Percentiles rank a stretch among this genome's conserved stretches.
Conservation (phyloP, 2,329 filamentous ascomycete species). For the Beauveria medogensis region DNA sequence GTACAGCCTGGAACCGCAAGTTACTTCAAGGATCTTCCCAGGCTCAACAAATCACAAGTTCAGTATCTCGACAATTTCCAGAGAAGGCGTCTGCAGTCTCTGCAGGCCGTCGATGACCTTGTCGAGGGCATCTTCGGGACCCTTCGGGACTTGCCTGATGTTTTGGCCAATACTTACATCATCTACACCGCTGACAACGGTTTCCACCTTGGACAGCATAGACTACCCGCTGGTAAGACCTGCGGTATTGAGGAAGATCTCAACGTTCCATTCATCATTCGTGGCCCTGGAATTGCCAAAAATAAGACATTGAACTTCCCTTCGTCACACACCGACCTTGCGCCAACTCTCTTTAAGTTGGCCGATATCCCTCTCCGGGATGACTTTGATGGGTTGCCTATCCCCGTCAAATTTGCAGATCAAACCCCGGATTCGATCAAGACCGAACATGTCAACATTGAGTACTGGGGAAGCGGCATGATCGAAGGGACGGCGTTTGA, state of each 20-base stretch:
- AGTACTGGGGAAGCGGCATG: constrained; percentile 40
- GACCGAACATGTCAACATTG: constrained; percentile 42
- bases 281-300: constrained; percentile 38
- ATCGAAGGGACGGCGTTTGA: constrained; percentile 15
- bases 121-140: constrained; percentile 30
- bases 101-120: constrained; percentile 39
- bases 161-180: constrained; percentile 39
- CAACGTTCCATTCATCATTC: constrained; percentile 41
- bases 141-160: constrained; percentile 21
- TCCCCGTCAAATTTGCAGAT: constrained; percentile 25
- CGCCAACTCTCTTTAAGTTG: constrained; percentile 42
- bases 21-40: constrained; percentile 35
- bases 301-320: constrained; percentile 29
- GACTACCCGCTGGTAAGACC: constrained; percentile 41
- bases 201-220: constrained; percentile 46
- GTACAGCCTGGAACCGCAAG: constrained; percentile 28
- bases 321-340: constrained; percentile 46
- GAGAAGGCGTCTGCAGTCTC: constrained; percentile 31
- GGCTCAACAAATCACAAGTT: constrained; percentile 23
- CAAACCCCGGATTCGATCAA: constrained; percentile 15
- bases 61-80: constrained; percentile 32
- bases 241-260: constrained; percentile 45
- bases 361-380: constrained; percentile 25
- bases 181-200: constrained; percentile 46
- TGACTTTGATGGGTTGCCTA: constrained; percentile 44